Base-by-base conservation (phyloP, 768 basidiomycete genomes). In the Xerocomellus intermedius region DNA sequence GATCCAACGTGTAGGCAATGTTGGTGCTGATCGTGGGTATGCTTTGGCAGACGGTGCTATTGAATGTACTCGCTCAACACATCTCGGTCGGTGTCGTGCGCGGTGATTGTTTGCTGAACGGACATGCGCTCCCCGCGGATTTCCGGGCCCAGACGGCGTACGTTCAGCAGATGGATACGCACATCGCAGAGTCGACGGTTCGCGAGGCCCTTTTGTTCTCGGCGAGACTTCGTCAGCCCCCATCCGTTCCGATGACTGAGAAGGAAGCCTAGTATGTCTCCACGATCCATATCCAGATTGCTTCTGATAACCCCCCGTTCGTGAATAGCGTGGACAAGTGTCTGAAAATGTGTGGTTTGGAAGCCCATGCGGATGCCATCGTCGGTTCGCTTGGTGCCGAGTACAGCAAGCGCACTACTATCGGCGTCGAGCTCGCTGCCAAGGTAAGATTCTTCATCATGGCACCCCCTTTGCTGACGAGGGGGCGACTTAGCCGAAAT, bases 181-280 rank as follows among this genome's bases (percentile, higher is more conserved):
- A 94, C 71, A 77, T 87, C 19, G 79, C 83, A 22, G 83, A 85
- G 8, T 72, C 83, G 2, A 94, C 90, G 8, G 91, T 94, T 14
- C 81, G 89, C 26, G 90, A 94, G 64, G 90, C 91, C 1, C 74
- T 94, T 10, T 71, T 82, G 38, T 87, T 91, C 72, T 93, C 91
- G 2, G 92, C 91, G 3, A 82, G 79, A 48, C 75, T 94, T 33
- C 85, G 91, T 32, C 92, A 92, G 65, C 89, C 89, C 0, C 67
- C 77, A 2, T 75, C 78, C 1, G 84, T 91, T 3, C 74, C 89
- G 1, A 62, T 77, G 19, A 73, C 74, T 0, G 91, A 94, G 71
- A 94, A 93, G 68, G 82, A 89, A 65, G 26, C 26, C 26, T 26
- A 26, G 26, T 26, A 26, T 26, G 26, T 26, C 26, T 26, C 26